Percentiles rank a stretch among this genome's conserved stretches.
These are phyloP conservation scores for Linderniella brevidens DNA, from an alignment of 257 asterid genomes.

Conservation along the genomic window DNA sequence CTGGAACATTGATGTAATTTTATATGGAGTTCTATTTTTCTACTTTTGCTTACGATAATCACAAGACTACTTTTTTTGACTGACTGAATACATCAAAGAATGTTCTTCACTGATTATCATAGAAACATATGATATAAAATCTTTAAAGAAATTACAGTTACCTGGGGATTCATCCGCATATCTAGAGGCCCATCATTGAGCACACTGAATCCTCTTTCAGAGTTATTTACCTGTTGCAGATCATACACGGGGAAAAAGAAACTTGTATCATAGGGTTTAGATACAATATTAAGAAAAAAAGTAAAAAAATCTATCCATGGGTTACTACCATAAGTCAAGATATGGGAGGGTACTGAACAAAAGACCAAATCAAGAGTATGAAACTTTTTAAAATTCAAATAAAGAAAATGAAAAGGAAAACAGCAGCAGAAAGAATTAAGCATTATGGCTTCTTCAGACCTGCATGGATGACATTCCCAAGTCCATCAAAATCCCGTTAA, in stretches of 20 bases:
- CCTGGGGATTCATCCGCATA: slow-evolving; percentile 98
- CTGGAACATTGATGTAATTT: too few relatives aligned
- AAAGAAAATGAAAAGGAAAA: too few relatives aligned
- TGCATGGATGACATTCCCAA: slow-evolving; percentile 99
- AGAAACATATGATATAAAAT: not conserved
- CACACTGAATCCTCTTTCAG: slow-evolving; percentile 85
- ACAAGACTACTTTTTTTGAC: too few relatives aligned
- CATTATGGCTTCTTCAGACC: slow-evolving; percentile 25
- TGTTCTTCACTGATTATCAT: not conserved
- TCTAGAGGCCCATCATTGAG: slow-evolving; percentile 89
- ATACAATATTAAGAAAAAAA: too few relatives aligned
- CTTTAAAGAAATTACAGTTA: slow-evolving; percentile 13
- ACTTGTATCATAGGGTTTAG: too few relatives aligned
- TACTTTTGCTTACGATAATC: too few relatives aligned
- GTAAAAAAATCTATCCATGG: too few relatives aligned
- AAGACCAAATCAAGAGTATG: not conserved
- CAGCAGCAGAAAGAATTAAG: not conserved
- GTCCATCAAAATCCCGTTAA: slow-evolving; percentile 85
- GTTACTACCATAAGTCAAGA: too few relatives aligned
- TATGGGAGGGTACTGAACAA: too few relatives aligned
- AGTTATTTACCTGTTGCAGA: slow-evolving; percentile 78
- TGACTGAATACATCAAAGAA: too few relatives aligned
- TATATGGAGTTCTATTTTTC: too few relatives aligned
- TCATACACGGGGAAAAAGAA: not conserved
- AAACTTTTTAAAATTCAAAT: not conserved